Base-by-base conservation (phyloP, 1,139 yeast genomes). In the Zygoascus meyerae region DNA sequence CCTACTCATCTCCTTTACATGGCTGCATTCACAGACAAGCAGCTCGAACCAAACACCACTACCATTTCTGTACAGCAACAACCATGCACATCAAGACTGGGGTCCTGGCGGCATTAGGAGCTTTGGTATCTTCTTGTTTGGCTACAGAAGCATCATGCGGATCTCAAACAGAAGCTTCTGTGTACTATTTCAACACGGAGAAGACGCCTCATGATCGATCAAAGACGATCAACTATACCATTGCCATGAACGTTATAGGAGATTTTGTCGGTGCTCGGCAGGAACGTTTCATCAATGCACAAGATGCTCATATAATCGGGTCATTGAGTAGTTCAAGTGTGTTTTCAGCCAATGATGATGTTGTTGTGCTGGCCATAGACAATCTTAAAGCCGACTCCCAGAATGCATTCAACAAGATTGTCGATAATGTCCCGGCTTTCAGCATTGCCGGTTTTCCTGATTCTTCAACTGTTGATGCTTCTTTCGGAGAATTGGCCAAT, bases 361-460 rank as follows among this genome's bases (percentile, higher is more conserved):
- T 55, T 6, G 52, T 57, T 11, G 51, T 58, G 26, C 52, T 58
- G 26, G 55, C 57, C 5, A 55, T 57, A 11, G 58, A 57, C 33
- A 55, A 58, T 16, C 52, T 56, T 5, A 33, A 35, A 18, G 41
- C 34, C 12, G 36, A 34, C 34, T 34, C 16, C 12, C 16, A 40
- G 15, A 31, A 33, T n/a, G 31, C 28, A 15, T 35, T 44, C 34
- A 47, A 52, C 30, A 45, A 42, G 34, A 32, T 45, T 14, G 35
- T 45, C 33, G 52, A 48, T 35, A 35, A 43, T 9, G 39, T 40
- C 18, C 61, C 61, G 5, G 48, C 57, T n/a, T 59, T 57, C 47
- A 46, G 48, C 18, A 49, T 58, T 34, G 52, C 52, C 12, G 47
- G 48, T 21, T 47, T 55, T 15, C 56, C 58, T 3, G 47, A 48